Conservation (phyloP, 1,284 basidiomycete species). For the Psilocybe mexicana region DNA sequence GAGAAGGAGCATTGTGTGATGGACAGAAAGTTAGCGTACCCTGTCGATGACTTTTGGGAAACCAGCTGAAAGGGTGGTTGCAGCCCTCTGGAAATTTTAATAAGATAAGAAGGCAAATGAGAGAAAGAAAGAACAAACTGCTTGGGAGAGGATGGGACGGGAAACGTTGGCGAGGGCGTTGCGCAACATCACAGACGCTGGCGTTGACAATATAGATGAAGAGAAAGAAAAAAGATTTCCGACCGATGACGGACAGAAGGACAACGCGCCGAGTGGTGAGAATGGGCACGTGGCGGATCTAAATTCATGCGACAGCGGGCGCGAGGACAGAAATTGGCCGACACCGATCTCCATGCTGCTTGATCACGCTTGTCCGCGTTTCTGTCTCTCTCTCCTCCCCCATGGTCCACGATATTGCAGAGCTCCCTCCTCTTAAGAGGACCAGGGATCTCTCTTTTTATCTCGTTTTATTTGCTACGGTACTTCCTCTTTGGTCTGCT, state of each 20-base stretch:
- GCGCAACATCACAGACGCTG: constrained; percentile 60
- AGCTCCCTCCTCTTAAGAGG: constrained; percentile 34
- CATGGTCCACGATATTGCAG: constrained; percentile 36
- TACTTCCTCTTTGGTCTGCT: constrained; percentile 72
- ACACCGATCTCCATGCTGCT: no score
- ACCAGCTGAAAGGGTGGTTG: constrained; percentile 80
- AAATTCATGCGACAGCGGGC: constrained; percentile 1
- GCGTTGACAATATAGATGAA: constrained; percentile 19
- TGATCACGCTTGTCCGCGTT: no score
- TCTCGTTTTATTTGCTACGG: constrained; percentile 53
- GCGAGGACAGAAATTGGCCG: no score
- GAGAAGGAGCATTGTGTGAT: constrained; percentile 6
- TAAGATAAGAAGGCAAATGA: constrained; percentile 5
- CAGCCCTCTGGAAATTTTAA: constrained; percentile 51
- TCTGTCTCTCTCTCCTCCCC: background rate
- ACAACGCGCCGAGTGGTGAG: constrained; percentile 2
- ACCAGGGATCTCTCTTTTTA: constrained; percentile 53
- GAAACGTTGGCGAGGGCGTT: constrained; percentile 58
- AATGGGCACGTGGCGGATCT: constrained; percentile 10
- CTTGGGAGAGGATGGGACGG: constrained; percentile 53
- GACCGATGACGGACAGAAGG: constrained; percentile 5
- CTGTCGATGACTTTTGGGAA: constrained; percentile 75
- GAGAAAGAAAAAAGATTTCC: constrained; percentile 21
- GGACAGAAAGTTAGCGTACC: constrained; percentile 41
- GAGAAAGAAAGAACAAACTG: constrained; percentile 41